Conservation (phyloP, 371 early-diverging fungal genomes). For the Mucor piriformis region DNA sequence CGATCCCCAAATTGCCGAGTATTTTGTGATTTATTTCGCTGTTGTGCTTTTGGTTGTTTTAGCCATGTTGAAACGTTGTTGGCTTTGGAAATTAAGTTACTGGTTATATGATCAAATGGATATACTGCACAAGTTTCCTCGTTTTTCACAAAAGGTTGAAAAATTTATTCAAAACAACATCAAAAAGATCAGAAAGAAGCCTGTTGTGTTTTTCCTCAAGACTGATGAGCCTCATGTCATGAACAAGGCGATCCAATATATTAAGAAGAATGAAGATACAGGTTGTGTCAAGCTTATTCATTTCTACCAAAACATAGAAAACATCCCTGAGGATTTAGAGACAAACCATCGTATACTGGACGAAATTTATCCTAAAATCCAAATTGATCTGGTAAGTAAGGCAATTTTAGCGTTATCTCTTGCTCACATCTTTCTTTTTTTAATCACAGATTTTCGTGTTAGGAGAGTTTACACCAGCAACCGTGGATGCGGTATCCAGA, state of each 20-base stretch:
- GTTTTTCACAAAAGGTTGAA: conserved; percentile 25
- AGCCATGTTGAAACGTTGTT: conserved; percentile 47
- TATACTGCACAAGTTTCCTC: conserved; percentile 16
- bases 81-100: conserved; percentile 44
- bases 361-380: conserved; percentile 55
- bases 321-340: conserved; percentile 48
- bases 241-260: conserved; percentile 61
- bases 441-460: conserved; percentile 40
- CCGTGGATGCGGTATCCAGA: conserved; percentile 46
- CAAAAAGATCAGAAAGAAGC: conserved; percentile 39
- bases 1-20: conserved; percentile 49
- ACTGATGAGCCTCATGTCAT: conserved; percentile 61
- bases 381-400: conserved; percentile 46
- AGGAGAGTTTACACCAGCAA: conserved; percentile 48
- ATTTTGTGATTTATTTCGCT: conserved; percentile 54
- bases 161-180: conserved; percentile 33
- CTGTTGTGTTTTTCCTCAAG: conserved; percentile 57
- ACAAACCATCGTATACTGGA: conserved; percentile 50
- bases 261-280: conserved; percentile 50
- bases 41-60: conserved; percentile 41
- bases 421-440: neutral
- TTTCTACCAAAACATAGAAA: conserved; percentile 34
- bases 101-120: conserved; percentile 36
- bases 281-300: conserved; percentile 54
- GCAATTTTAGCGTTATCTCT: neutral